Percentiles rank a stretch among this genome's conserved stretches.
phyloP scores from a whole-genome alignment of 768 basidiomycete genomes.

The Boletus vinaceobasis region DNA sequence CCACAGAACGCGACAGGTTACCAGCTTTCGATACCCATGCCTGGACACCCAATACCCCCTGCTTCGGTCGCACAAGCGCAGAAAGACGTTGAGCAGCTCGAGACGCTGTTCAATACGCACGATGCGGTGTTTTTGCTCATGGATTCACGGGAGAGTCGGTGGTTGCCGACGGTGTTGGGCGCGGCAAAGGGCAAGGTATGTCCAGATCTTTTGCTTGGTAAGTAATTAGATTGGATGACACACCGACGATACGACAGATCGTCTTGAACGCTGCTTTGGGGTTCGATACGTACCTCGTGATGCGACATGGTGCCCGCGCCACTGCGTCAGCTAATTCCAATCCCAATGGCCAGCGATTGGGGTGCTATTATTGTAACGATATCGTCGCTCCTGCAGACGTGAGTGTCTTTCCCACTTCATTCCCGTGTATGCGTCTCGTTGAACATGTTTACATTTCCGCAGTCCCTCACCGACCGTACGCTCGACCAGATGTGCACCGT shows the following conservation, averaged over 20 bases:
- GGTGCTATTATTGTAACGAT: slow-evolving; percentile 99
- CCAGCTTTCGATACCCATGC: slow-evolving; percentile 89
- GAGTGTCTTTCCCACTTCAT: slow-evolving; percentile 21
- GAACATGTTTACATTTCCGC: background rate
- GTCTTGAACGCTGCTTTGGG: slow-evolving; percentile 93
- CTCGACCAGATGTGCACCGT: slow-evolving; percentile 99
- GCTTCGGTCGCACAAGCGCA: slow-evolving; percentile 52
- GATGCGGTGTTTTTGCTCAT: slow-evolving; percentile 92
- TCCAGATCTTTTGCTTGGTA: background rate
- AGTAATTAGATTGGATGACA: background rate
- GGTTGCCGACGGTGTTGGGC: slow-evolving; percentile 90
- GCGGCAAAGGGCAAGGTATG: slow-evolving; percentile 80
- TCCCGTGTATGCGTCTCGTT: background rate
- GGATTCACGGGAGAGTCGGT: slow-evolving; percentile 97
- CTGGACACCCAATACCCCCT: slow-evolving; percentile 86
- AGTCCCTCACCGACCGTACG: slow-evolving; percentile 82
- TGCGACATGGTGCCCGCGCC: slow-evolving; percentile 83
- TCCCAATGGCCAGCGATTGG: slow-evolving; percentile 46
- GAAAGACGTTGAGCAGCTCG: slow-evolving; percentile 69
- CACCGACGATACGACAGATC: slow-evolving; percentile 46
- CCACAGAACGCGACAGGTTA: slow-evolving; percentile 76
- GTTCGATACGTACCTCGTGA: slow-evolving; percentile 94
- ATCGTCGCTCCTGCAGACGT: slow-evolving; percentile 96
- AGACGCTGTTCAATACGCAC: slow-evolving; percentile 76
- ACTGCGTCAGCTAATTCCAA: slow-evolving; percentile 11